Evolutionary conservation across 208 protist genomes (phyloP).

Genomic region (Crithidia mellificae): DNA sequence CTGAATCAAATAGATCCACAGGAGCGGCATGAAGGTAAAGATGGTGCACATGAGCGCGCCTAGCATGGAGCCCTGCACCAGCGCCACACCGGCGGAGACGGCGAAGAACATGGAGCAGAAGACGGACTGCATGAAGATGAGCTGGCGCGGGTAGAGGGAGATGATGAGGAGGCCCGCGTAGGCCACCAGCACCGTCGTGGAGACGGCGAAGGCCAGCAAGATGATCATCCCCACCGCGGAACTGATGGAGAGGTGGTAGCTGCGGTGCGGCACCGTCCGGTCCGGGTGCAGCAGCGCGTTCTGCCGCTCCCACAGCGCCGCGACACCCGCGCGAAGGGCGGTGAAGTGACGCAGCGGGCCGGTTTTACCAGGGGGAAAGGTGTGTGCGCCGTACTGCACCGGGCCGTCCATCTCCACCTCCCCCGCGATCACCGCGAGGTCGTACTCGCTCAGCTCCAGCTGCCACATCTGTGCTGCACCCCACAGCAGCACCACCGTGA

Average conservation of each 20-base stretch:
- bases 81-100: conserved; percentile 25
- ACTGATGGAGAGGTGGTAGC: conserved; percentile 5
- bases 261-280: background rate
- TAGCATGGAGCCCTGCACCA: conserved; percentile 15
- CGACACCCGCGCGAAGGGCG: conserved; percentile 24
- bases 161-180: conserved; percentile 29
- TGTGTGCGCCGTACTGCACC: conserved; percentile 2
- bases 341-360: conserved; percentile 2
- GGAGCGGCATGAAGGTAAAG: conserved; percentile 36
- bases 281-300: conserved; percentile 1
- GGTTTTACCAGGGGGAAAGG: background rate
- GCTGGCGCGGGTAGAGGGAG: conserved; percentile 27
- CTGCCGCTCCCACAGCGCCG: conserved; percentile 19
- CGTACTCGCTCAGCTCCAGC: conserved; percentile 36
- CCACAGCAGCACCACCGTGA: conserved; percentile 39
- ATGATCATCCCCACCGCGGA: conserved; percentile 12
- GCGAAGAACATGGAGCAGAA: conserved; percentile 34
- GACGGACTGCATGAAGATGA: conserved; percentile 31
- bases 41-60: conserved; percentile 32
- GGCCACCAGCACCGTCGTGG: conserved; percentile 22
- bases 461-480: conserved; percentile 41
- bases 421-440: conserved; percentile 33
- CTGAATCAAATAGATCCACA: conserved; percentile 70
- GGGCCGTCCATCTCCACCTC: conserved; percentile 5
- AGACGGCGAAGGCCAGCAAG: conserved; percentile 10